Percentiles rank a stretch among this genome's conserved stretches.
phyloP scores from a whole-genome alignment of 345 rosid species.

The Psidium friedrichsthalianum region DNA sequence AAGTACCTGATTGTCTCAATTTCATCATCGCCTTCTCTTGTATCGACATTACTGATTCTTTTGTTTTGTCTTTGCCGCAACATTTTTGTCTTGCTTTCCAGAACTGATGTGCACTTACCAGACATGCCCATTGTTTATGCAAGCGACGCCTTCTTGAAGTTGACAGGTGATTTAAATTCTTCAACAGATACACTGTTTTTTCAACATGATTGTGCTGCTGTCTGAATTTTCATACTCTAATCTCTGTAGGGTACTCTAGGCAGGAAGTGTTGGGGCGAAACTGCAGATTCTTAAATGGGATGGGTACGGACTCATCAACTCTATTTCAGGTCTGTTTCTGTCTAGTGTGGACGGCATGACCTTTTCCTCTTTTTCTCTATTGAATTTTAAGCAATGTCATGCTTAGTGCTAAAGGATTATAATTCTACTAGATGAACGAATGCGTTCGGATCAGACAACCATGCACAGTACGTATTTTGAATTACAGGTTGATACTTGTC shows the following conservation, averaged over 20 bases:
- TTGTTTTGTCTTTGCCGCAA: not conserved
- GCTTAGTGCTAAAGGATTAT: not conserved
- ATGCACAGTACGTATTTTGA: conserved; percentile 89
- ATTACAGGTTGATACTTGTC: conserved; percentile 78
- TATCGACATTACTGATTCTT: conserved; percentile 12
- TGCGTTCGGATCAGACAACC: conserved; percentile 53
- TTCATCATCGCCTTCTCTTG: not conserved
- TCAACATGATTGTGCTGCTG: not conserved
- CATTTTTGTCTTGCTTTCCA: conserved; percentile 19
- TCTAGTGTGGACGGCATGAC: not conserved
- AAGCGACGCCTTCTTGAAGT: conserved; percentile 79
- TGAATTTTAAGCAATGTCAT: not conserved
- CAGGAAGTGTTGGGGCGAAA: conserved; percentile 79
- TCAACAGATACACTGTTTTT: not conserved
- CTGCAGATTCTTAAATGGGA: conserved; percentile 59
- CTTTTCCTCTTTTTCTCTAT: not conserved
- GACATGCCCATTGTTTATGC: conserved; percentile 85
- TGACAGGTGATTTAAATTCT: conserved; percentile 50
- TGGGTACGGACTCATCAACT: conserved; percentile 52
- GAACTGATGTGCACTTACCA: conserved; percentile 63
- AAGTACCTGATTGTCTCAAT: conserved; percentile 16
- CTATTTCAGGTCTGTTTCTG: conserved; percentile 35
- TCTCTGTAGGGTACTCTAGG: conserved; percentile 55
- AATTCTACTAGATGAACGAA: conserved; percentile 41
- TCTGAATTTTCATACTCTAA: not conserved